Evolutionary conservation across 306 rosid genomes (phyloP).

Genomic region (barrel medic (Medicago truncatula)): MtrunA17r5.0-ANR NC_053042.1:14720001-14720500

Average conservation of each 20-base stretch:
- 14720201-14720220: background rate
- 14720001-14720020: background rate
- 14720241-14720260: background rate
- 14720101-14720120: background rate
- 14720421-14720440: background rate
- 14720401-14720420: background rate
- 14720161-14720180: background rate
- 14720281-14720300: background rate
- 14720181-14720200: background rate
- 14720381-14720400: background rate
- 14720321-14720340: background rate
- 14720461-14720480: background rate
- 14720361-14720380: no score
- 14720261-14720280: background rate
- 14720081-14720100: background rate
- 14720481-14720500: background rate
- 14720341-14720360: background rate
- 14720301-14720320: background rate
- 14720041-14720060: background rate
- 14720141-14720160: background rate
- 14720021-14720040: background rate
- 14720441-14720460: constrained; percentile 4
- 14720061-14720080: background rate
- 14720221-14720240: background rate
- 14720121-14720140: background rate